Percentiles rank a stretch among this genome's conserved stretches.
Conservation (phyloP, 768 basidiomycete species). For the Xanthoconium purpureum region DNA sequence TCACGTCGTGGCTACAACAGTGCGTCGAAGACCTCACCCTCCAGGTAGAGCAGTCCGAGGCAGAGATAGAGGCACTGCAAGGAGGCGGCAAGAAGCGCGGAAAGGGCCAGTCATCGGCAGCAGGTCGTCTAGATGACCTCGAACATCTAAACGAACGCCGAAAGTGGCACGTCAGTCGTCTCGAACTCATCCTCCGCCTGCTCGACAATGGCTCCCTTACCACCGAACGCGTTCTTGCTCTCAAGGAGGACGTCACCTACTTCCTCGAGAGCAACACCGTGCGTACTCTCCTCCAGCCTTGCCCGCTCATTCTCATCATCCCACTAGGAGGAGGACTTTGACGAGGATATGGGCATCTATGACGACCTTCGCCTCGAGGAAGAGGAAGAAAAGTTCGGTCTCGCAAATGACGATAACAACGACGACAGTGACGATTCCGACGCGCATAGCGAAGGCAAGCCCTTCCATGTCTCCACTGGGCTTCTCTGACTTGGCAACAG, state of each 20-base stretch:
- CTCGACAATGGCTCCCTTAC: slow-evolving; percentile 90
- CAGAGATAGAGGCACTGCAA: slow-evolving; percentile 87
- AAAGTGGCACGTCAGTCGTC: slow-evolving; percentile 89
- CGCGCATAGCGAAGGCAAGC: slow-evolving; percentile 65
- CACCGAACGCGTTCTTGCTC: slow-evolving; percentile 71
- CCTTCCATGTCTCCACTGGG: background rate
- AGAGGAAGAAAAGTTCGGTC: slow-evolving; percentile 91
- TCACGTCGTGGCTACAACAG: slow-evolving; percentile 79
- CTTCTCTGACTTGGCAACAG: slow-evolving; percentile 31
- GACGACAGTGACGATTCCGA: slow-evolving; percentile 74
- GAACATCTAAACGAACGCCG: slow-evolving; percentile 89
- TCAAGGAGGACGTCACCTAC: slow-evolving; percentile 94
- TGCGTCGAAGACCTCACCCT: slow-evolving; percentile 90
- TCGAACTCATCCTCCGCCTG: slow-evolving; percentile 90
- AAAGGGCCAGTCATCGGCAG: slow-evolving; percentile 59
- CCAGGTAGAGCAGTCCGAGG: slow-evolving; percentile 92
- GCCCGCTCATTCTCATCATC: slow-evolving; percentile 16
- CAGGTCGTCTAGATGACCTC: slow-evolving; percentile 77
- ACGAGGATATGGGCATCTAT: slow-evolving; percentile 96
- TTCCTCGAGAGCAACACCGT: slow-evolving; percentile 96
- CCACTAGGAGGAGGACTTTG: slow-evolving; percentile 89
- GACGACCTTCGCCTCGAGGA: slow-evolving; percentile 97
- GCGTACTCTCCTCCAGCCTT: slow-evolving; percentile 35
- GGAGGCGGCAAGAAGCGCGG: slow-evolving; percentile 82
- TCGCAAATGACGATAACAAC: slow-evolving; percentile 69